Percentiles rank a stretch among this genome's conserved stretches.
Evolutionary conservation across 495 filamentous ascomycete genomes (phyloP).

Genomic region (Podospora appendiculata): DNA sequence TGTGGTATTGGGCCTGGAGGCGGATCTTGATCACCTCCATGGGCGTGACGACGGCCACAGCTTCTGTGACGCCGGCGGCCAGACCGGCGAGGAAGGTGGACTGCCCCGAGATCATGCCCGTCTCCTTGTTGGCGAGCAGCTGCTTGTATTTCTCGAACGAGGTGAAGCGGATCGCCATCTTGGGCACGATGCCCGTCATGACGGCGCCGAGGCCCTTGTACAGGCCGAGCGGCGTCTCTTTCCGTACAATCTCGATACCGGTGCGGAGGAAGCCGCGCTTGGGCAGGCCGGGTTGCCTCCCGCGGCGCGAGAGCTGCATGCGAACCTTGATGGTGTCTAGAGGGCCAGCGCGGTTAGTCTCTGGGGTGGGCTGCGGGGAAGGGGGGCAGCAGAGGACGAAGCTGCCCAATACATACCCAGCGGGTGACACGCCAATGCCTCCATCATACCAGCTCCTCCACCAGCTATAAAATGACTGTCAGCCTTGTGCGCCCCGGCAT

Average conservation of each 20-base stretch:
- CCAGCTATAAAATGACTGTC: conserved; percentile 55
- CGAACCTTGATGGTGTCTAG: conserved; percentile 96
- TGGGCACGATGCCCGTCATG: conserved; percentile 92
- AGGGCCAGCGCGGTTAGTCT: not conserved
- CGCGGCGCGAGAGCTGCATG: conserved; percentile 93
- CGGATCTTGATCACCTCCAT: conserved; percentile 99
- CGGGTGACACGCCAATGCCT: conserved; percentile 94
- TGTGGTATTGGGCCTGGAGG: conserved; percentile 94
- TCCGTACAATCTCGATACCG: conserved; percentile 76
- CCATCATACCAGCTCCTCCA: conserved; percentile 98
- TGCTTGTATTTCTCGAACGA: conserved; percentile 95
- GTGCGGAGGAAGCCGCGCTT: conserved; percentile 83
- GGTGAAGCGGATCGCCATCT: conserved; percentile 99
- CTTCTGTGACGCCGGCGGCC: conserved; percentile 88
- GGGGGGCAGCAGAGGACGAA: not conserved
- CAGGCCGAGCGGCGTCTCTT: conserved; percentile 83
- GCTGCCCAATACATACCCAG: conserved; percentile 55
- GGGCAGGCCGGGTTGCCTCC: conserved; percentile 71
- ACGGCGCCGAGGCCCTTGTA: conserved; percentile 97
- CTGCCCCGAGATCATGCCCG: conserved; percentile 60
- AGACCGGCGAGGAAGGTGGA: conserved; percentile 88
- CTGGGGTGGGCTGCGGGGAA: no score
- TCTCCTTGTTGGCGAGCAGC: conserved; percentile 56
- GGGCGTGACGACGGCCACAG: conserved; percentile 89
- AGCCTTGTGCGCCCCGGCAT: conserved; percentile 4